These are phyloP conservation scores for Geranomyces michiganensis DNA, from an alignment of 192 early-diverging fungal genomes.

Conservation along the genomic window DNA sequence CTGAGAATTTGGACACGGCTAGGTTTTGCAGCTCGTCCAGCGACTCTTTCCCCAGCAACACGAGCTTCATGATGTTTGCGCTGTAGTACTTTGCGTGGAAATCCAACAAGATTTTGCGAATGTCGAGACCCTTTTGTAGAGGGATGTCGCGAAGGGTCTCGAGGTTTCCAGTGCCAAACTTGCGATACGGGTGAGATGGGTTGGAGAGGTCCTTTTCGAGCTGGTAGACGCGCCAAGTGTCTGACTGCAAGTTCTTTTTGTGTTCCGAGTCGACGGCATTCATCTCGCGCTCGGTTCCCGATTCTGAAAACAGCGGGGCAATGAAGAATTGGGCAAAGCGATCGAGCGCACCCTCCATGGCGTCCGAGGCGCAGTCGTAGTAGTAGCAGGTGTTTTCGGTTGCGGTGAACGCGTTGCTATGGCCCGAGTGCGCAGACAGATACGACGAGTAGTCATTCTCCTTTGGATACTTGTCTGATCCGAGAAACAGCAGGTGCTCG, in stretches of 20 bases:
- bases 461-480: constrained; percentile 61
- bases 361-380: constrained; percentile 75
- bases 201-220: constrained; percentile 79
- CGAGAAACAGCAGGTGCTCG: constrained; percentile 61
- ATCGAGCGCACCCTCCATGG: constrained; percentile 68
- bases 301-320: constrained; percentile 81
- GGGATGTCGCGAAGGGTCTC: constrained; percentile 79
- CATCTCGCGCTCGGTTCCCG: constrained; percentile 91
- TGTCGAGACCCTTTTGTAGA: constrained; percentile 68
- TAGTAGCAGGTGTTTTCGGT: constrained; percentile 62
- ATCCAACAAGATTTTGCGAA: constrained; percentile 80
- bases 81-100: constrained; percentile 92
- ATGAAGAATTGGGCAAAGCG: constrained; percentile 87
- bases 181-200: constrained; percentile 77
- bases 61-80: constrained; percentile 94
- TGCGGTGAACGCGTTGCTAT: constrained; percentile 80
- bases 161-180: constrained; percentile 92
- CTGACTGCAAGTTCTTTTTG: constrained; percentile 92
- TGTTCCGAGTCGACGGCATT: constrained; percentile 96
- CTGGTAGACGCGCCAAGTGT: constrained; percentile 88
- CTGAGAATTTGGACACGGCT: constrained; percentile 79
- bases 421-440: constrained; percentile 73
- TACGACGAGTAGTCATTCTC: constrained; percentile 83
- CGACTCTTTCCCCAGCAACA: constrained; percentile 78
- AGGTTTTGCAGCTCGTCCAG: constrained; percentile 83